phyloP scores from a whole-genome alignment of 768 basidiomycete species.

The Phanerodontia chrysosporium region DNA sequence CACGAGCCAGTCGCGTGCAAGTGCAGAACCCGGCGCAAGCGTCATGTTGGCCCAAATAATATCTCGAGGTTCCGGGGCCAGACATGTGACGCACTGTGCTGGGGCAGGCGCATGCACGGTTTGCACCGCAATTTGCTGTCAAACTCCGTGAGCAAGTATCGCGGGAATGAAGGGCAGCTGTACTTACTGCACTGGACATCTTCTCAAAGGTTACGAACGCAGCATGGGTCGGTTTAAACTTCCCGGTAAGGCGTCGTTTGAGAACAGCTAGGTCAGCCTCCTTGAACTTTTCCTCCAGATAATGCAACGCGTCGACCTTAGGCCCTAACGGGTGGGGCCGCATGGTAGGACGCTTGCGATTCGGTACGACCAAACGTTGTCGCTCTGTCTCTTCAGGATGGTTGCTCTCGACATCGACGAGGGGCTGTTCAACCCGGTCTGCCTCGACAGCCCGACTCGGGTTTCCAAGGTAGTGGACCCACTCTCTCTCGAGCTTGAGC shows the following conservation, averaged over 20 bases:
- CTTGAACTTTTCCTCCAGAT: conserved; percentile 74
- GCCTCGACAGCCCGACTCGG: conserved; percentile 74
- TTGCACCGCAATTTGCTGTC: conserved; percentile 85
- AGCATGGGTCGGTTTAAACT: conserved; percentile 75
- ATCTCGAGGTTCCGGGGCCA: conserved; percentile 92
- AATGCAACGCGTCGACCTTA: conserved; percentile 87
- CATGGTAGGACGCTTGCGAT: conserved; percentile 70
- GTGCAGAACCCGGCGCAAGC: conserved; percentile 51
- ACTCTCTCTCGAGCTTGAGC: conserved; percentile 73
- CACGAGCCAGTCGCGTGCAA: conserved; percentile 70
- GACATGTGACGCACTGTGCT: conserved; percentile 59
- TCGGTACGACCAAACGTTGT: conserved; percentile 64
- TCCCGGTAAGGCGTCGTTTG: conserved; percentile 63
- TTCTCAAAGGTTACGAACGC: conserved; percentile 98
- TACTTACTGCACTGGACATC: conserved; percentile 82
- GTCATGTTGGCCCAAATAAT: conserved; percentile 93
- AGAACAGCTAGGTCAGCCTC: conserved; percentile 82
- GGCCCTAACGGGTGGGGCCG: conserved; percentile 69
- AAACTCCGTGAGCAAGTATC: neutral
- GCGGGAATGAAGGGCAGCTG: neutral
- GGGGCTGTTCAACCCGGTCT: conserved; percentile 15
- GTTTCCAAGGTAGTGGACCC: conserved; percentile 92
- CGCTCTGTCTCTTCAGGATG: conserved; percentile 46
- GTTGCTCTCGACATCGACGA: conserved; percentile 48
- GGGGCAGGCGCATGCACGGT: conserved; percentile 71